Evolutionary conservation across 768 basidiomycete species (phyloP).

Genomic region (Kwoniella newhampshirensis): DNA sequence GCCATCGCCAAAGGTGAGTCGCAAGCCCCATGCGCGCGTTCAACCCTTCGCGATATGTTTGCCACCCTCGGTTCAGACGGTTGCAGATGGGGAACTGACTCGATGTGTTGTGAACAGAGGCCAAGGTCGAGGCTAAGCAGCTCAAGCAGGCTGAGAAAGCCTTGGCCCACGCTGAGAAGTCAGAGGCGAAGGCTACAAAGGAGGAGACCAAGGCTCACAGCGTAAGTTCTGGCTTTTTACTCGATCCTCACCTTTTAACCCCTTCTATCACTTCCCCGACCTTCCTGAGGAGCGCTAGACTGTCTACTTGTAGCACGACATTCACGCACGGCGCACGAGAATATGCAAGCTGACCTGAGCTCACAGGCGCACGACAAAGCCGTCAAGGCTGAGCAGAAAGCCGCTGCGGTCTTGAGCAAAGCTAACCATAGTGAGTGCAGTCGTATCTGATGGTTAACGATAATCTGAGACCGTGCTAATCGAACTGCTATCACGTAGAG

Average conservation of each 20-base stretch:
- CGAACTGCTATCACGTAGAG: not conserved
- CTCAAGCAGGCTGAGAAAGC: conserved; percentile 63
- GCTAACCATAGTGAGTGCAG: conserved; percentile 56
- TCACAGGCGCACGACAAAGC: conserved; percentile 58
- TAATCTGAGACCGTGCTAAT: conserved; percentile 9
- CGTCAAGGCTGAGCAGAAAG: conserved; percentile 59
- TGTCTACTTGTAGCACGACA: too few relatives aligned
- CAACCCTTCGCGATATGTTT: not conserved
- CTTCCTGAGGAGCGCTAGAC: too few relatives aligned
- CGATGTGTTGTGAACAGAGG: conserved; percentile 19
- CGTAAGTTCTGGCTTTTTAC: conserved; percentile 10
- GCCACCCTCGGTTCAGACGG: not conserved
- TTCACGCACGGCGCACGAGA: too few relatives aligned
- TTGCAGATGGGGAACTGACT: not conserved
- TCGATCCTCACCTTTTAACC: not conserved
- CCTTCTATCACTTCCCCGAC: too few relatives aligned
- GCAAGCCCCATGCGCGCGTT: too few relatives aligned
- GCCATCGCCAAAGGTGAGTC: conserved; percentile 40
- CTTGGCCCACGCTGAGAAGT: conserved; percentile 61
- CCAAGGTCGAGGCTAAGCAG: conserved; percentile 57
- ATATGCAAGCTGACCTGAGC: too few relatives aligned
- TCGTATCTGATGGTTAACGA: not conserved
- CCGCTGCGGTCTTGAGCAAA: conserved; percentile 60
- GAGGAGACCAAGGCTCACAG: conserved; percentile 41
- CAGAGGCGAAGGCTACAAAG: conserved; percentile 60